These are phyloP conservation scores for Phascolomyces articulosus DNA, from an alignment of 371 early-diverging fungal species.

Conservation along the genomic window DNA sequence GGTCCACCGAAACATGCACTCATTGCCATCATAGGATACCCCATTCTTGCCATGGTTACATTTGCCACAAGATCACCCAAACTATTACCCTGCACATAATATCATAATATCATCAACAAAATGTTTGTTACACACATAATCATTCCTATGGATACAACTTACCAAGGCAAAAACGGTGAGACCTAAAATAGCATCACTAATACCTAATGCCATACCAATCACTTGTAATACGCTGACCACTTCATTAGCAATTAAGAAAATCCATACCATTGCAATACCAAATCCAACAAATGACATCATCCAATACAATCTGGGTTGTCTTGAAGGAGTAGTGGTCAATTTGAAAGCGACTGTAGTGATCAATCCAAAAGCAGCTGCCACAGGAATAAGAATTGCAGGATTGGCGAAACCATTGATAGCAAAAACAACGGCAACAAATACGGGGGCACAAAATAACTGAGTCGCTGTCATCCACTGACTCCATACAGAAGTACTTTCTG, in stretches of 20 bases:
- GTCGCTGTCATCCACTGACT: constrained; percentile 51
- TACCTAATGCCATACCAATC: constrained; percentile 73
- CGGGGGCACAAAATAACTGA: constrained; percentile 43
- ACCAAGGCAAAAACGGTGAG: constrained; percentile 84
- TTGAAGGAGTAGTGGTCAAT: constrained; percentile 30
- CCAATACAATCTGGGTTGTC: constrained; percentile 41
- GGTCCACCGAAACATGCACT: constrained; percentile 89
- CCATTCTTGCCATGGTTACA: constrained; percentile 81
- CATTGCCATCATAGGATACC: constrained; percentile 84
- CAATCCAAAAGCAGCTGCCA: constrained; percentile 26
- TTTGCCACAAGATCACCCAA: constrained; percentile 87
- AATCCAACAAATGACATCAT: constrained; percentile 75
- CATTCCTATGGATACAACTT: too few relatives aligned
- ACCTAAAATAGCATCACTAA: constrained; percentile 83
- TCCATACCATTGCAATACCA: constrained; percentile 74
- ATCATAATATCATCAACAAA: too few relatives aligned
- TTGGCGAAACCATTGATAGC: constrained; percentile 24
- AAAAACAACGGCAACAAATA: constrained; percentile 38
- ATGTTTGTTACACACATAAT: too few relatives aligned
- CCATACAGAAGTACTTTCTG: constrained; percentile 28
- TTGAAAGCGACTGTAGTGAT: constrained; percentile 22
- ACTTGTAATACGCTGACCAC: constrained; percentile 81
- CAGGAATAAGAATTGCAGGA: constrained; percentile 27
- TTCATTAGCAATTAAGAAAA: constrained; percentile 82
- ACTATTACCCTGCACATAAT: constrained; percentile 70